Base-by-base conservation (phyloP, 331 rosid genomes). In the Stylosanthes scabra region DNA sequence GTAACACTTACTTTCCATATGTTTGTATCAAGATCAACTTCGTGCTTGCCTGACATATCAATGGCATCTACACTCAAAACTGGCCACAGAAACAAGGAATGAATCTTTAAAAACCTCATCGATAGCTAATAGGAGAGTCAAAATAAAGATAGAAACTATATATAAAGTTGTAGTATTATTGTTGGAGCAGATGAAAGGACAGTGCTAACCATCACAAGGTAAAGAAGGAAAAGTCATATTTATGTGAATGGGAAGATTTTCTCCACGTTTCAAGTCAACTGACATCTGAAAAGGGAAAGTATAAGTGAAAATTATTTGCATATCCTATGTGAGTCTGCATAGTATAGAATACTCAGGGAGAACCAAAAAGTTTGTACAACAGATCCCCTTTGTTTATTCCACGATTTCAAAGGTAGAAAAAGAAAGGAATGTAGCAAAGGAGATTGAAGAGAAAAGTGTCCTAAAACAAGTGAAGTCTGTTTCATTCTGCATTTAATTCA, bases 41-140 rank as follows among this genome's bases (percentile, higher is more conserved):
- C 99, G 68, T 95, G 99, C 87, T 90, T 95, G 61, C 99, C 99
- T 10, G 99, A 95, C 99, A 95, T 87, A 76, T 95, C 99, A 72
- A 95, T 87, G 25, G 97, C 97, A 68, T 95, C 99, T 11, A 95
- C 97, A 82, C 99, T 92, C 54, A 95, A 57, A 62, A 95, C 99
- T 95, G 96, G 29, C 68, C 67, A 49, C 46, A 76, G 20, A 79
- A n/a, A 74, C 9, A 74, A 8, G 40, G 46, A 70, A 42, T 15
- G 0, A 66, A 45, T 41, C n/a, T 9, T 86, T n/a, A 80, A 69
- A 78, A 66, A 51, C 37, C 55, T 68, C 46, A 37, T 74, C 57
- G 75, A 45, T 27, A 39, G 28, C 62, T 15, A 31, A 70, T 1
- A 51, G 59, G 47, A 28, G 31, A 56, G 34, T 81, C 13, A 25